Base-by-base conservation (phyloP, 257 asterid species). In the Vinca minor region DNA sequence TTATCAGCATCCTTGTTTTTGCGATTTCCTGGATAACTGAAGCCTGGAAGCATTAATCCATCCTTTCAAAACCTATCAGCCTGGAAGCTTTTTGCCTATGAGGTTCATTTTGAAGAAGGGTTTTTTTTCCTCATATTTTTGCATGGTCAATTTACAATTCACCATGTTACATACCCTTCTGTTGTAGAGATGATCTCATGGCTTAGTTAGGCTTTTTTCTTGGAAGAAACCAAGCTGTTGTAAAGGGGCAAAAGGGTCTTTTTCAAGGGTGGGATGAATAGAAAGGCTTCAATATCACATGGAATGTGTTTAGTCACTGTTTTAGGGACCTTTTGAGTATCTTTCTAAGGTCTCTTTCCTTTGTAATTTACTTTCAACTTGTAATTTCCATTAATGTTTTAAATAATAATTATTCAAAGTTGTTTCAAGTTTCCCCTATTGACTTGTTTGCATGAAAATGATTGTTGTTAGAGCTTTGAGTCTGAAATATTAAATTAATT, bases 101-200 rank as follows among this genome's bases (percentile, higher is more conserved):
- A 53, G 75, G 71, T 64, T 64, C 56, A 48, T 57, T 71, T 71
- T 71, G 41, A 9, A 56, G 65, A 48, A 65, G 71, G 65, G 66
- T 21, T 47, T 67, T 55, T 68, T 68, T 4, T 5, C 7, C 5
- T 10, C 7, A 34, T 11, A 29, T 59, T 68, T 59, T 68, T 59
- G 50, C 72, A 68, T 68, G 72, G 66, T 28, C 34, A 39, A n/a
- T n/a, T n/a, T 5, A 34, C 7, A 58, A 9, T 59, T 34, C 32
- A 62, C 42, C 66, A 59, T 68, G 72, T 59, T 68, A 47, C 3
- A 15, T 28, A 68, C 66, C 72, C 72, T 44, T 53, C 72, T 49
- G 58, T n/a, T 68, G 72, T 68, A 46, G 48, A 68, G 60, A 59
- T 39, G 49, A 53, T 61, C 72, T 59, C 49, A 31, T 59, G 65